These are phyloP conservation scores for Tolypocladium sp. DNA, from an alignment of 2,329 filamentous ascomycete genomes.

Conservation along the genomic window DNA sequence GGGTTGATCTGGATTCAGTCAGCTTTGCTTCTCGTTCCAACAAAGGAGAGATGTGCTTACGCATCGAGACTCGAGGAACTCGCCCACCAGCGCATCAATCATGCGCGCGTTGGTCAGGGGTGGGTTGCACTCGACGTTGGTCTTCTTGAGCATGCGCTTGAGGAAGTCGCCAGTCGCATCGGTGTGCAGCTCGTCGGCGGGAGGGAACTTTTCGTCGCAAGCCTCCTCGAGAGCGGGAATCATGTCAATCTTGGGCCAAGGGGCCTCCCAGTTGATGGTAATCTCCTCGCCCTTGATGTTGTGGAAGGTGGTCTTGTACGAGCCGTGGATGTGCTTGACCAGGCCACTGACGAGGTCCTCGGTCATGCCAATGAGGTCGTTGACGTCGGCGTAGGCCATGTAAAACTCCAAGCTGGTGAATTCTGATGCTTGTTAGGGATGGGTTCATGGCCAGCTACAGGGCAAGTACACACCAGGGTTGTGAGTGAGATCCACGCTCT, in stretches of 20 bases:
- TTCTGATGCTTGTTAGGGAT: conserved; percentile 40
- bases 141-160: conserved; percentile 74
- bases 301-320: conserved; percentile 77
- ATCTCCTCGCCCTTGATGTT: conserved; percentile 80
- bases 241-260: conserved; percentile 93
- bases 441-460: not conserved
- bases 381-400: conserved; percentile 83
- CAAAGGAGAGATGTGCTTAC: conserved; percentile 16
- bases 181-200: conserved; percentile 82
- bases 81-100: conserved; percentile 88
- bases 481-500: conserved; percentile 66
- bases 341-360: conserved; percentile 88
- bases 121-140: conserved; percentile 79
- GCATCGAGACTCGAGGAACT: conserved; percentile 91
- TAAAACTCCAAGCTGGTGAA: conserved; percentile 99
- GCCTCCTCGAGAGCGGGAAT: conserved; percentile 76
- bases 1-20: conserved; percentile 54
- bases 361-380: conserved; percentile 72
- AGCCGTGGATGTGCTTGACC: conserved; percentile 80
- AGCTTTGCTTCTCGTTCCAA: not conserved
- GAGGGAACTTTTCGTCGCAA: conserved; percentile 87
- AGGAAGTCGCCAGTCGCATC: conserved; percentile 84
- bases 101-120: conserved; percentile 91
- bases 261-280: conserved; percentile 91
- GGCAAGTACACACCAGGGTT: conserved; percentile 46